Evolutionary conservation across 2,329 filamentous ascomycete genomes (phyloP).

Genomic region (Ceratocystis papillata): DNA sequence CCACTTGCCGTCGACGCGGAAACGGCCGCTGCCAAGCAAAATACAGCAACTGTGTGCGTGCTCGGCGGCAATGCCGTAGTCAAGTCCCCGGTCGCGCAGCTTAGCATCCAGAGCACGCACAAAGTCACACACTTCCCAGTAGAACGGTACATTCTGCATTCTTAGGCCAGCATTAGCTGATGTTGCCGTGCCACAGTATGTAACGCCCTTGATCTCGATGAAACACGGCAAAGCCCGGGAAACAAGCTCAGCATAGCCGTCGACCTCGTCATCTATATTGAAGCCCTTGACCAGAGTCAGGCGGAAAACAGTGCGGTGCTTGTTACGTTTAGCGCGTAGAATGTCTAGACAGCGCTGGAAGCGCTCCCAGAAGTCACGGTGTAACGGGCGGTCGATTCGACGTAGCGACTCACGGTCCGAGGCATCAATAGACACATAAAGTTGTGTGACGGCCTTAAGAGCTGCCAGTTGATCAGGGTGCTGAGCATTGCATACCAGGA

Average conservation of each 20-base stretch:
- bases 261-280: constrained; percentile 87
- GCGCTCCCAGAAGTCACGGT: constrained; percentile 95
- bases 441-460: constrained; percentile 76
- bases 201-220: constrained; percentile 92
- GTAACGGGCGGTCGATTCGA: constrained; percentile 81
- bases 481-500: constrained; percentile 94
- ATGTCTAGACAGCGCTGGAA: constrained; percentile 89
- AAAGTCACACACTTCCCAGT: constrained; percentile 78
- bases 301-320: constrained; percentile 86
- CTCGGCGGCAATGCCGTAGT: constrained; percentile 86
- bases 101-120: constrained; percentile 63
- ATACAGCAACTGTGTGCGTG: constrained; percentile 93
- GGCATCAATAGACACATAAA: constrained; percentile 94
- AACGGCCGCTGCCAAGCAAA: constrained; percentile 70
- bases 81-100: constrained; percentile 57
- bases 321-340: constrained; percentile 66
- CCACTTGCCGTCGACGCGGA: constrained; percentile 68
- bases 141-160: constrained; percentile 98
- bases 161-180: constrained; percentile 74
- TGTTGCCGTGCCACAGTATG: constrained; percentile 85
- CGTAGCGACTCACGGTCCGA: constrained; percentile 79
- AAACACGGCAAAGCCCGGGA: constrained; percentile 81
- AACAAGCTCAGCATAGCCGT: constrained; percentile 81
- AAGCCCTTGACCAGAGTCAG: constrained; percentile 95
- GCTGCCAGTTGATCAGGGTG: constrained; percentile 82